Evolutionary conservation across 495 filamentous ascomycete genomes (phyloP).

Genomic region (Filosporella fistucella): DNA sequence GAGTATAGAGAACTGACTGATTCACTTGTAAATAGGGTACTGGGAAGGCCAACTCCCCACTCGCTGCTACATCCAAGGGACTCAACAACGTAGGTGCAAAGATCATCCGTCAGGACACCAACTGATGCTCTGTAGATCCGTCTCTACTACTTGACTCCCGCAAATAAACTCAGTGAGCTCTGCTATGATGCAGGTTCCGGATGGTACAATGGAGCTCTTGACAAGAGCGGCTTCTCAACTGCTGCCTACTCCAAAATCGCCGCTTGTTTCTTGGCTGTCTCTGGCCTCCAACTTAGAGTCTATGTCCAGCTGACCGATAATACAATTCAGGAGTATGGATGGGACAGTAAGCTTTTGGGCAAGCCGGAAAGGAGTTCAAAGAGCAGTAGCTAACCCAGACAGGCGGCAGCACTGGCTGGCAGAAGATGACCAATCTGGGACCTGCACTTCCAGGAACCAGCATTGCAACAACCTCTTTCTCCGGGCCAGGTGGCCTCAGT

Average conservation of each 20-base stretch:
- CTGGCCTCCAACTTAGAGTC: not conserved
- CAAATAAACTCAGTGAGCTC: not conserved
- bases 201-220: not conserved
- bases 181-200: not conserved
- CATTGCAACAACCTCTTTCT: not conserved
- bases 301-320: not conserved
- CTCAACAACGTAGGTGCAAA: not conserved
- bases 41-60: not conserved
- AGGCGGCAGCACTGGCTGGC: not conserved
- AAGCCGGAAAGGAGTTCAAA: too few species aligned
- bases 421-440: not conserved
- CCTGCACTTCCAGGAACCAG: not conserved
- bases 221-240: not conserved
- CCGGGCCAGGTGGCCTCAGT: not conserved
- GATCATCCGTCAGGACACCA: not conserved
- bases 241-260: slow-evolving; percentile 2
- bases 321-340: slow-evolving; percentile 3
- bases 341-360: not conserved
- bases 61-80: not conserved
- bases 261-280: not conserved
- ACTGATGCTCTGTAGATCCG: not conserved
- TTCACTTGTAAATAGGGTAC: too few species aligned
- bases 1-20: too few species aligned
- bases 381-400: not conserved
- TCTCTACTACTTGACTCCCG: not conserved